phyloP scores from a whole-genome alignment of 495 filamentous ascomycete genomes.

The Talaromyces adpressus region DNA sequence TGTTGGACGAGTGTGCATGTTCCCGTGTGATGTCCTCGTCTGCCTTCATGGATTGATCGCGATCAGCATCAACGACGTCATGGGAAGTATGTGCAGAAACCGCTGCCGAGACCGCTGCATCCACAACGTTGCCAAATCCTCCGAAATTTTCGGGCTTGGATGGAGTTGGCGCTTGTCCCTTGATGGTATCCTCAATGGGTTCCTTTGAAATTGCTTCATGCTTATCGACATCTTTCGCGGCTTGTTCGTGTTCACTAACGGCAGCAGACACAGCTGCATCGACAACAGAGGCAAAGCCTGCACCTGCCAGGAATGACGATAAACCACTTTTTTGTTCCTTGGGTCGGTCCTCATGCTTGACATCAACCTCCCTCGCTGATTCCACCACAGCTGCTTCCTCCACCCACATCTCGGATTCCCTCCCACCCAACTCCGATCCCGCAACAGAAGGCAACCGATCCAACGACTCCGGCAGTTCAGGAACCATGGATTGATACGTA shows the following conservation, averaged over 20 bases:
- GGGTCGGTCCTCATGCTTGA: background rate
- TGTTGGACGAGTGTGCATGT: background rate
- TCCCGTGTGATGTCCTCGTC: background rate
- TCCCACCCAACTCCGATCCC: slow-evolving; percentile 25
- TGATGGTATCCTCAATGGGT: background rate
- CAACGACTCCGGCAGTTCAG: slow-evolving; percentile 21
- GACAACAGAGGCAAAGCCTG: slow-evolving; percentile 20
- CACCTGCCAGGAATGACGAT: slow-evolving; percentile 8
- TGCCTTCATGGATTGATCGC: background rate
- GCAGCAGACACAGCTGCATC: slow-evolving; percentile 24
- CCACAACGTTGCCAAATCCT: slow-evolving; percentile 19
- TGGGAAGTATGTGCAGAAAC: background rate
- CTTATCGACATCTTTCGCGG: background rate
- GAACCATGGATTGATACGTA: slow-evolving; percentile 10
- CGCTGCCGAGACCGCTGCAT: slow-evolving; percentile 18
- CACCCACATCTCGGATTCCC: background rate
- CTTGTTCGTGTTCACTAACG: slow-evolving; percentile 2
- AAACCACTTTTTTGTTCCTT: background rate
- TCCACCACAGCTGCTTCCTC: background rate
- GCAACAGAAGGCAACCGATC: slow-evolving; percentile 29
- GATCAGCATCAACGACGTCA: background rate
- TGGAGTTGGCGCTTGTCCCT: background rate
- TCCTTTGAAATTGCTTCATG: background rate
- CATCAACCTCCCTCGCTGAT: background rate
- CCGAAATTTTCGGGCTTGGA: background rate